Base-by-base conservation (phyloP, 164 flowering plant genomes). In the Vitis cinerea region DNA sequence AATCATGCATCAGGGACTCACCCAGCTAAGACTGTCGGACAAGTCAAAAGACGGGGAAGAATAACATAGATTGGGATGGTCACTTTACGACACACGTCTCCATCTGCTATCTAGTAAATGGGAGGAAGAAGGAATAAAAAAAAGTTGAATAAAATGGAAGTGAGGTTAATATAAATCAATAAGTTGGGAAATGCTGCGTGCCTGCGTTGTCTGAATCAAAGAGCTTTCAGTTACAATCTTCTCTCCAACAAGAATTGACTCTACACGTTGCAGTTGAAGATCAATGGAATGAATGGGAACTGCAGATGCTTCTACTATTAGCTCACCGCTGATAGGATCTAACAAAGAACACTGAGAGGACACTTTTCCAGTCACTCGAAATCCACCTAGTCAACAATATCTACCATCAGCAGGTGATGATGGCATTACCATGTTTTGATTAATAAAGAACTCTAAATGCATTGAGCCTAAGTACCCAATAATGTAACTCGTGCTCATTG, bases 1-100 rank as follows among this genome's bases (percentile, higher is more conserved):
- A 23, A 23, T 23, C 27, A 23, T 23, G 2, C 2, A 23, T 23
- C 27, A 23, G 64, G 52, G 71, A 82, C 96, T 79, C 68, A 92
- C 97, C 97, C 98, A 13, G 92, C 95, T 10, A 80, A 90, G 72
- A 83, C 55, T 30, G 93, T 89, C 23, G 97, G 97, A 80, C 97
- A 88, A 66, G 93, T 89, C 82, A 90, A 82, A 69, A 94, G 98
- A n/a, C 97, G 97, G 4, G 98, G 98, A 71, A 90, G 85, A 71
- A 92, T 80, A 61, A 92, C 88, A 77, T 92, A 86, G 65, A 94
- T 90, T 58, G 98, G 97, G 59, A 94, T 61, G 68, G 84, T 81
- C 90, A 88, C 61, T 67, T 76, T 73, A 13, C 79, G 88, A 66
- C 88, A 88, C 51, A 94, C 82, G 83, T 94, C 97, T 76, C 98